phyloP scores from a whole-genome alignment of 176 grass and related monocot genomes.

The Dactylis glomerata region DNA sequence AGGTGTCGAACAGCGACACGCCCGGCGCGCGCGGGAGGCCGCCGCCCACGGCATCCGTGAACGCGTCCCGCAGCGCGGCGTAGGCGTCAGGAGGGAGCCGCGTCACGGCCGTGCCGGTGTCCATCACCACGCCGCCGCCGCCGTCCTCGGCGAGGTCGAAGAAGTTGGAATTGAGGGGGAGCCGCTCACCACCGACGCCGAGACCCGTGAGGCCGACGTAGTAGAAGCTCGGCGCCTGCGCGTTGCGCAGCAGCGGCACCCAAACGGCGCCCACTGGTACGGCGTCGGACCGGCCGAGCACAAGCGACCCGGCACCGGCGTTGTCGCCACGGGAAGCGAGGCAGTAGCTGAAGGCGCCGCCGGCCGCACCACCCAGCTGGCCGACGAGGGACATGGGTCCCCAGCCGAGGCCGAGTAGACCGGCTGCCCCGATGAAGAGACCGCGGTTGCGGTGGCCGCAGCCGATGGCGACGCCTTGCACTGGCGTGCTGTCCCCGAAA shows the following conservation, averaged over 20 bases:
- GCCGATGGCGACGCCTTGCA: constrained; percentile 70
- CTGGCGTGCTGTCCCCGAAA: constrained; percentile 42
- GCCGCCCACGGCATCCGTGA: constrained; percentile 25
- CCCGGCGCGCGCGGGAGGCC: constrained; percentile 46
- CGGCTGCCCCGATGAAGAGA: constrained; percentile 65
- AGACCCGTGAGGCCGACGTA: constrained; percentile 74
- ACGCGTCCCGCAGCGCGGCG: constrained; percentile 56
- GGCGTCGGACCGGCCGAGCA: constrained; percentile 64
- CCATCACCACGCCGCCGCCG: constrained; percentile 77
- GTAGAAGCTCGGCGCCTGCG: constrained; percentile 76
- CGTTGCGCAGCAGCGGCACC: constrained; percentile 79
- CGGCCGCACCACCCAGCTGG: constrained; percentile 66
- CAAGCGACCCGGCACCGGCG: constrained; percentile 49
- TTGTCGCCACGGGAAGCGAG: constrained; percentile 49
- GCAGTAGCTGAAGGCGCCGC: constrained; percentile 93
- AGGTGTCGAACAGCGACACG: constrained; percentile 85
- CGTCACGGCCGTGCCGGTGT: constrained; percentile 88
- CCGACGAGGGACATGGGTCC: constrained; percentile 82
- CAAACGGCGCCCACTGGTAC: constrained; percentile 83
- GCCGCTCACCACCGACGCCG: constrained; percentile 56
- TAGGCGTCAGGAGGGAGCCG: constrained; percentile 62
- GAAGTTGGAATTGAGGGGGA: constrained; percentile 49
- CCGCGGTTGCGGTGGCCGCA: constrained; percentile 88
- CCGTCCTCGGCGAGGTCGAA: constrained; percentile 76
- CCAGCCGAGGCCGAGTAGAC: constrained; percentile 84